A percentile compares a stretch with the other conserved stretches of the same genome.
Conservation (phyloP, 345 rosid species). For the Dimocarpus longan region DNA sequence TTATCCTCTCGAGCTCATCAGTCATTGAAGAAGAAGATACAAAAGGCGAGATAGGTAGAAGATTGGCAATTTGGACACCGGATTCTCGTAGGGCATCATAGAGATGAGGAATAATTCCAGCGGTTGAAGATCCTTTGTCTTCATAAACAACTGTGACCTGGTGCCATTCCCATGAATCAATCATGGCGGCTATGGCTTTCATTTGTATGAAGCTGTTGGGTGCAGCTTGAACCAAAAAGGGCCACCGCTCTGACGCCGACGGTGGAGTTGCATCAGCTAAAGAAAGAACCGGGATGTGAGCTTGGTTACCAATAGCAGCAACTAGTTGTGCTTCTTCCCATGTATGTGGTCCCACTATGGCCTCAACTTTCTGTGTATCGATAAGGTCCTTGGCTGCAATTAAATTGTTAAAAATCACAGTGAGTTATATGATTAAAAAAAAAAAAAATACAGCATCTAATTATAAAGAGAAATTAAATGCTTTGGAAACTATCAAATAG, state of each 20-base stretch:
- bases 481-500: no score
- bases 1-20: constrained; percentile 17
- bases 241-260: constrained; percentile 20
- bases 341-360: constrained; percentile 19
- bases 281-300: constrained; percentile 14
- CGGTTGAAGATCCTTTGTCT: constrained; percentile 5
- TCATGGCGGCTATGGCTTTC: constrained; percentile 16
- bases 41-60: constrained; percentile 13
- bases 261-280: constrained; percentile 18
- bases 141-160: constrained; percentile 12
- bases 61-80: not conserved
- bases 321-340: constrained; percentile 24
- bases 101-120: constrained; percentile 11
- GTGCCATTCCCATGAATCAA: constrained; percentile 21
- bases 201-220: constrained; percentile 2
- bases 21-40: constrained; percentile 1
- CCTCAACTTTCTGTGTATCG: constrained; percentile 2
- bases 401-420: not conserved
- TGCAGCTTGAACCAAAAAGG: constrained; percentile 16
- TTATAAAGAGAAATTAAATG: no score
- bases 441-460: no score
- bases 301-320: constrained; percentile 7
- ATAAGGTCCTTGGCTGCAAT: constrained; percentile 6
- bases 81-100: constrained; percentile 3
- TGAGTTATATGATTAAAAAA: no score